These are phyloP conservation scores for Cicer yamashitae DNA, from an alignment of 306 rosid species.

Conservation along the genomic window DNA sequence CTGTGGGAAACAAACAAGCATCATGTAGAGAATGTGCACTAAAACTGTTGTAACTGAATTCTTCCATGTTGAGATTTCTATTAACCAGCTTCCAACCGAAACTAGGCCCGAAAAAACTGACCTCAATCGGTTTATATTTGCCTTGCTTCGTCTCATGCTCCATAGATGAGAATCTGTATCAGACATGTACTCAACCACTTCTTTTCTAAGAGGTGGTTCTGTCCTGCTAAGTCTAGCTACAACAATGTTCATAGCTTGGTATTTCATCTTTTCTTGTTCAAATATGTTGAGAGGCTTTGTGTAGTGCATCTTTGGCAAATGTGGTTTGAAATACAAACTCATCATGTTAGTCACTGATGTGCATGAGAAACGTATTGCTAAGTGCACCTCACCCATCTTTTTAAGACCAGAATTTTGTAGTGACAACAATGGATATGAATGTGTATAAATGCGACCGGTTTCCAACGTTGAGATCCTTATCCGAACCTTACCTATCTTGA, in stretches of 20 bases:
- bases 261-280: slow-evolving; percentile 77
- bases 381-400: slow-evolving; percentile 90
- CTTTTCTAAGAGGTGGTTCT: slow-evolving; percentile 87
- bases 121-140: slow-evolving; percentile 77
- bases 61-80: slow-evolving; percentile 79
- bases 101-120: slow-evolving; percentile 60
- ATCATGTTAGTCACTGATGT: slow-evolving; percentile 67
- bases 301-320: slow-evolving; percentile 94
- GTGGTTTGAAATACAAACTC: slow-evolving; percentile 69
- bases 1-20: slow-evolving; percentile 86
- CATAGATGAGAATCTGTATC: slow-evolving; percentile 83
- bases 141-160: slow-evolving; percentile 98
- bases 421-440: slow-evolving; percentile 72
- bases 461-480: slow-evolving; percentile 89
- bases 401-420: slow-evolving; percentile 84
- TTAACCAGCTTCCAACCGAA: slow-evolving; percentile 70
- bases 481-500: slow-evolving; percentile 80
- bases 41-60: slow-evolving; percentile 71
- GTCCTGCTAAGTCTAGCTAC: slow-evolving; percentile 79
- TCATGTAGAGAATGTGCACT: slow-evolving; percentile 78
- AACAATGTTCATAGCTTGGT: slow-evolving; percentile 70
- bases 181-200: slow-evolving; percentile 86
- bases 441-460: slow-evolving; percentile 79
- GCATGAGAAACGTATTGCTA: slow-evolving; percentile 84
- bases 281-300: slow-evolving; percentile 65